Evolutionary conservation across 139 green algal species (phyloP).

Genomic region (Marvania coccoides): DNA sequence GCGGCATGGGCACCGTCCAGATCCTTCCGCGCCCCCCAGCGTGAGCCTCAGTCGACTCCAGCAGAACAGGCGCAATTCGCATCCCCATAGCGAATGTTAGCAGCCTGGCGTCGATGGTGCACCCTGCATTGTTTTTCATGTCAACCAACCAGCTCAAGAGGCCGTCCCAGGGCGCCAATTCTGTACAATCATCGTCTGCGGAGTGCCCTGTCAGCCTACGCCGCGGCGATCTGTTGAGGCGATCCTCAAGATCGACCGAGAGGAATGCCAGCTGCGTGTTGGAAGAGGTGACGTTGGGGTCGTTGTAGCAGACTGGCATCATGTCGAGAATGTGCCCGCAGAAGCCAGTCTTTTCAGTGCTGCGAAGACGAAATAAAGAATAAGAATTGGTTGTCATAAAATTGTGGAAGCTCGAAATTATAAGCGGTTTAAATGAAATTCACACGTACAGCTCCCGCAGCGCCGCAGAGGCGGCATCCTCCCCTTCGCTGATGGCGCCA

Average conservation of each 20-base stretch:
- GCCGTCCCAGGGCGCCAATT: constrained; percentile 30
- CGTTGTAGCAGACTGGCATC: constrained; percentile 27
- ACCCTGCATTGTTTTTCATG: constrained; percentile 27
- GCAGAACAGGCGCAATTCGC: too few relatives aligned
- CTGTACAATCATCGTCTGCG: too few relatives aligned
- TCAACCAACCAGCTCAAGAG: constrained; percentile 24
- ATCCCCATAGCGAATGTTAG: constrained; percentile 39
- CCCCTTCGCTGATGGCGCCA: constrained; percentile 52
- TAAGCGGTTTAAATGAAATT: too few relatives aligned
- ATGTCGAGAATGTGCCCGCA: constrained; percentile 19
- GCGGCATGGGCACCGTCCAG: too few relatives aligned
- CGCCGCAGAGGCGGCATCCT: constrained; percentile 39
- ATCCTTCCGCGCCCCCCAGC: too few relatives aligned
- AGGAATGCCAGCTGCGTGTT: constrained; percentile 47
- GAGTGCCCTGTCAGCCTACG: too few relatives aligned
- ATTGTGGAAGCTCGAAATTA: too few relatives aligned
- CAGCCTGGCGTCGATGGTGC: constrained; percentile 43
- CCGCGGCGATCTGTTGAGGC: too few relatives aligned
- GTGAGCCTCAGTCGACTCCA: too few relatives aligned
- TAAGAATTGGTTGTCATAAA: too few relatives aligned
- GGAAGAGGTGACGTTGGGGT: constrained; percentile 48
- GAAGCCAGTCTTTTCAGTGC: constrained; percentile 69
- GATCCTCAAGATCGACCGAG: constrained; percentile 42
- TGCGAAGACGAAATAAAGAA: too few relatives aligned
- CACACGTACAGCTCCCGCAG: constrained; percentile 56